Evolutionary conservation across 768 basidiomycete species (phyloP).

Genomic region (Daedaleopsis sinensis): DNA sequence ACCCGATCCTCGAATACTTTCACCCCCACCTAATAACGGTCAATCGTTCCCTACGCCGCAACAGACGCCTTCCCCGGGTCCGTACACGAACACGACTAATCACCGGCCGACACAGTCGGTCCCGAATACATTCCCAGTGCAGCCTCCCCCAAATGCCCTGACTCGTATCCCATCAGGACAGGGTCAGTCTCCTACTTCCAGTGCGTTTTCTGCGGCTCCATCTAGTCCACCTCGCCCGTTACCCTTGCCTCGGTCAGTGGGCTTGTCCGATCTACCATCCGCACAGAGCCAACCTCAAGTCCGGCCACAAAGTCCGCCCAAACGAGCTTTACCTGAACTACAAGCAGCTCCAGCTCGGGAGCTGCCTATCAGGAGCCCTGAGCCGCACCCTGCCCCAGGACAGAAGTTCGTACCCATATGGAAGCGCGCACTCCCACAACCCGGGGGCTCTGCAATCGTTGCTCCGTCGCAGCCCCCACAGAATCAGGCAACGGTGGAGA

Average conservation of each 20-base stretch:
- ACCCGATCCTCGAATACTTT: constrained; percentile 21
- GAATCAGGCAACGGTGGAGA: constrained; percentile 15
- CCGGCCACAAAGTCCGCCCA: constrained; percentile 16
- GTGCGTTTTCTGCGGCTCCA: constrained; percentile 10
- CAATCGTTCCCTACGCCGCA: constrained; percentile 19
- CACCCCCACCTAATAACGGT: constrained; percentile 18
- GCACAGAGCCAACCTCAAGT: constrained; percentile 1
- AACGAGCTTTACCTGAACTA: constrained; percentile 17
- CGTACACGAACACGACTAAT: constrained; percentile 1
- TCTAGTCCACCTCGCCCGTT: constrained; percentile 19
- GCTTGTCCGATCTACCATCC: constrained; percentile 14
- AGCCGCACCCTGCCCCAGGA: constrained; percentile 15
- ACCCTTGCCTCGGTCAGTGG: constrained; percentile 21
- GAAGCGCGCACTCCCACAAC: constrained; percentile 41
- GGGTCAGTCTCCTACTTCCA: constrained; percentile 4
- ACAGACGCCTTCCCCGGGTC: constrained; percentile 20
- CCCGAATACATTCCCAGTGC: constrained; percentile 11
- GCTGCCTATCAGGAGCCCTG: constrained; percentile 1
- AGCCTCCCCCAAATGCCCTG: not conserved
- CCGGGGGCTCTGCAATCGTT: constrained; percentile 15
- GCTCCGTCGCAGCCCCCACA: constrained; percentile 11
- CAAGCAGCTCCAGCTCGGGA: constrained; percentile 1
- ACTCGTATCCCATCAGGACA: not conserved
- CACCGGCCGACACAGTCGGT: constrained; percentile 21
- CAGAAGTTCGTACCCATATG: constrained; percentile 45